phyloP scores from a whole-genome alignment of 176 grass and related monocot genomes.

The Themeda triandra region DNA sequence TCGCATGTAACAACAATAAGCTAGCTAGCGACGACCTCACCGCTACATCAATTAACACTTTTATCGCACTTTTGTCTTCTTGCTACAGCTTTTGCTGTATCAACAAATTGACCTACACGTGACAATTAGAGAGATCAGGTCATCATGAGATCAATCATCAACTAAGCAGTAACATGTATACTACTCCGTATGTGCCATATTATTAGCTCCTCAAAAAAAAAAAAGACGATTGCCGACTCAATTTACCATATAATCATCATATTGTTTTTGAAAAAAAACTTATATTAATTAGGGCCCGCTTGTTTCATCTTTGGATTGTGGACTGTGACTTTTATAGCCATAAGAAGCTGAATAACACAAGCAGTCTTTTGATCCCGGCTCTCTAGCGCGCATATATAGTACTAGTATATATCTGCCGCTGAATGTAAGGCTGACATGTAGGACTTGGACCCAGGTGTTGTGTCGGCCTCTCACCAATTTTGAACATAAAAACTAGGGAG shows the following conservation, averaged over 20 bases:
- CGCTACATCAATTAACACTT: not conserved
- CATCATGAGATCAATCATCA: not conserved
- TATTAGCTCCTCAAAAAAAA: not conserved
- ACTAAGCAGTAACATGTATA: not conserved
- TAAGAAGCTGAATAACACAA: too few species aligned
- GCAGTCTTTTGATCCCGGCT: too few species aligned
- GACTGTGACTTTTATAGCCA: too few species aligned
- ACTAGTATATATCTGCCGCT: too few species aligned
- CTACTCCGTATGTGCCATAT: too few species aligned
- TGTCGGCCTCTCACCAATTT: too few species aligned
- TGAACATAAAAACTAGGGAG: too few species aligned
- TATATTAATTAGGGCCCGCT: too few species aligned
- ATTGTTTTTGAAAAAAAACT: too few species aligned
- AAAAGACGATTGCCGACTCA: not conserved
- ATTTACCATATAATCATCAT: not conserved
- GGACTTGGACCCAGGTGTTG: too few species aligned
- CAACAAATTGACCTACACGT: not conserved
- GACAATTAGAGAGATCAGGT: not conserved
- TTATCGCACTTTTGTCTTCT: not conserved
- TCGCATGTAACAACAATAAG: not conserved
- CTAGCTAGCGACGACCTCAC: not conserved
- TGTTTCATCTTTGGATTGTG: too few species aligned
- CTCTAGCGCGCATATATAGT: too few species aligned
- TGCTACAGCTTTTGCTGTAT: not conserved
- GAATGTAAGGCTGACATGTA: not conserved